Evolutionary conservation across 129 eudicot species (phyloP), one percentile per base, ranked within the genome.

Genomic region (Erigeron canadensis): DNA sequence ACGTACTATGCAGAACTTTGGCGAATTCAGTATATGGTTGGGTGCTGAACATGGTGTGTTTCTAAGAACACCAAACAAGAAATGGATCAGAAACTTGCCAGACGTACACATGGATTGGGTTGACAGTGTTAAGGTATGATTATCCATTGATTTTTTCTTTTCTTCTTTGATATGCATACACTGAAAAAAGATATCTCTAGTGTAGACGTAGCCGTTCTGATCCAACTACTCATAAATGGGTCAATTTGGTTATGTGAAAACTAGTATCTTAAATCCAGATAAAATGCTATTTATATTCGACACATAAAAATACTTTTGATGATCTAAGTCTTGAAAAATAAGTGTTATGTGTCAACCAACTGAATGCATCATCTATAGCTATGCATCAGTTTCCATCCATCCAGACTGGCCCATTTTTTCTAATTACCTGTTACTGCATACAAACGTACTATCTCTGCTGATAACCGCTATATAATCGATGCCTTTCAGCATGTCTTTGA

Each of bases 31-130:
- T 67, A 66, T 91, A 89, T 91, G 97, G 97, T 54, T 91, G 77
- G 97, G 93, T 68, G 97, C 97, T 42, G 97, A 91, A 75, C 89
- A 91, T 72, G 97, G 97, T 51, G 87, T 91, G 90, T 91, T 91
- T 53, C 51, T 88, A 81, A 89, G 96, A 51, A 67, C 44, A 50
- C 87, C 93, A 0, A 76, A 80, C 63, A 91, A 87, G 58, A 84
- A 86, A 34, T 91, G 97, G 97, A 91, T 84, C 83, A 88, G 89
- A 51, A 88, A 95, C 73, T 86, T 91, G 90, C 96, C 96, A 12
- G 96, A 88, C 76, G 62, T 91, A 58, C 87, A 84, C 62, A 80
- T 84, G 93, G 97, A 88, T 51, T 91, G 96, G 97, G 86, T 86
- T 39, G 90, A 82, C 61, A 91, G 96, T 65, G 87, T 91, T 10